Evolutionary conservation across 164 flowering plant species (phyloP).

Genomic region (Umbellularia californica): DNA sequence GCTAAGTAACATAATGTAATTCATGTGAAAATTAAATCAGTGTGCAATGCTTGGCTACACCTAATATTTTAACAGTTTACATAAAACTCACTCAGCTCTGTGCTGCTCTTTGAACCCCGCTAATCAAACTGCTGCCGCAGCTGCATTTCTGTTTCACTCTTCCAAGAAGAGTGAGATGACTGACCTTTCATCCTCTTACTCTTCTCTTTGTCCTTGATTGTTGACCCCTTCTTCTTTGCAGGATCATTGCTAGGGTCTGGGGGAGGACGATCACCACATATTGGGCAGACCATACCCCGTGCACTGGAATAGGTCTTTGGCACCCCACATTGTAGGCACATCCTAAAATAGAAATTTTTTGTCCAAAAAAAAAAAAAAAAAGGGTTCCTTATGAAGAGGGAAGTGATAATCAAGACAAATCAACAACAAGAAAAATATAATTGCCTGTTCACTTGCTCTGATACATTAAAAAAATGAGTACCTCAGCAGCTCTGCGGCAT

Average conservation of each 20-base stretch:
- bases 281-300: conserved; percentile 75
- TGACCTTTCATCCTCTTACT: conserved; percentile 95
- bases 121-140: conserved; percentile 95
- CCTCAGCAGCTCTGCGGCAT: conserved; percentile 89
- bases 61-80: conserved; percentile 4
- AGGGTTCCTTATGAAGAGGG: neutral
- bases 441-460: neutral
- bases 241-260: conserved; percentile 33
- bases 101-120: neutral
- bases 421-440: neutral
- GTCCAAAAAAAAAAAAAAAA: neutral
- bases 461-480: conserved; percentile 13
- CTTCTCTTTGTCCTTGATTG: conserved; percentile 65
- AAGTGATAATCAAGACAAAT: neutral
- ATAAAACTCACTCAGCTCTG: neutral
- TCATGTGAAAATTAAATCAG: neutral
- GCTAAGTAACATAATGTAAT: neutral
- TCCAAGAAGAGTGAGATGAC: conserved; percentile 90
- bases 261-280: conserved; percentile 72
- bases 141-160: conserved; percentile 99
- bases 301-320: conserved; percentile 74
- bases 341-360: conserved; percentile 32
- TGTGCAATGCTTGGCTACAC: neutral
- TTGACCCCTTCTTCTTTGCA: conserved; percentile 73
- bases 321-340: conserved; percentile 90